Conservation (phyloP, 2,329 filamentous ascomycete species). For the Mycocentrospora acerina region DNA sequence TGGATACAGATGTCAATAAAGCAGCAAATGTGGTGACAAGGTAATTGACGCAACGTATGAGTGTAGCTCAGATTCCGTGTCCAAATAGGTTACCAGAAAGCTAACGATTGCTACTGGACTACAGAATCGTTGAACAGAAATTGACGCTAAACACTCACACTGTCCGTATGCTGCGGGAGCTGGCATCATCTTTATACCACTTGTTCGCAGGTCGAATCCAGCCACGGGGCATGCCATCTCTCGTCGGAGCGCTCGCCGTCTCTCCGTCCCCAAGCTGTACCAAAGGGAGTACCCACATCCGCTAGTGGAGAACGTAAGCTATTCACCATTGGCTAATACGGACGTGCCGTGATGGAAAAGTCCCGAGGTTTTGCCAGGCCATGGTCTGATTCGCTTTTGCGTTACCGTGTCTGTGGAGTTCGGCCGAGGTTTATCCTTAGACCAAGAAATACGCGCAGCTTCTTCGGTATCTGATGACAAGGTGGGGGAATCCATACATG, state of each 20-base stretch:
- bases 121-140: too few relatives aligned
- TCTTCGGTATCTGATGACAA: constrained; percentile 5
- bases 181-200: constrained; percentile 3
- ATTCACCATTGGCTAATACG: constrained; percentile 11
- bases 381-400: constrained; percentile 7
- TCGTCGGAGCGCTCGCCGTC: constrained; percentile 16
- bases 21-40: background rate
- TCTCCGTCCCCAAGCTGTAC: constrained; percentile 7
- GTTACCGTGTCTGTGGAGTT: background rate
- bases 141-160: too few relatives aligned
- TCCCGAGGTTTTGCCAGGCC: constrained; percentile 22
- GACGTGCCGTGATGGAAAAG: constrained; percentile 2
- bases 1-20: background rate
- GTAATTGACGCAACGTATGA: background rate
- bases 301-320: constrained; percentile 12
- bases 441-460: constrained; percentile 2
- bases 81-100: too few relatives aligned
- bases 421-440: constrained; percentile 9
- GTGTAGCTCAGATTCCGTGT: too few relatives aligned
- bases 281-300: background rate
- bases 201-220: too few relatives aligned
- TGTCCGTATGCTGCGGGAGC: background rate
- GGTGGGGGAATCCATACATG: background rate
- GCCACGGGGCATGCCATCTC: background rate
- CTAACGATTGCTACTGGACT: too few relatives aligned